Evolutionary conservation across 495 filamentous ascomycete species (phyloP).

Genomic region (Oleoguttula mirabilis): DNA sequence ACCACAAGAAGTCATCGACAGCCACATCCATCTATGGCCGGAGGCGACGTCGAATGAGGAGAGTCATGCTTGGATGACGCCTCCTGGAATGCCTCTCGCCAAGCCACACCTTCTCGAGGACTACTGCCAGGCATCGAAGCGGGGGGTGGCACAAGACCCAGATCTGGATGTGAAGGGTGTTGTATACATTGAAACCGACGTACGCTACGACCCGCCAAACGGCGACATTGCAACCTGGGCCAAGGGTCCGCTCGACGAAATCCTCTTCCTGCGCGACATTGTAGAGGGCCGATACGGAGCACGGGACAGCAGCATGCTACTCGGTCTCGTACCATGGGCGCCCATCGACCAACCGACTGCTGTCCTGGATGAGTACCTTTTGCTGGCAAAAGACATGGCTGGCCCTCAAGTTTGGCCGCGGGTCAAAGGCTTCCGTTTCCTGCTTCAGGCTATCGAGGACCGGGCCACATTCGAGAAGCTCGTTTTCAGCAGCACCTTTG

Average conservation of each 20-base stretch:
- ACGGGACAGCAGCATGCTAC: constrained; percentile 40
- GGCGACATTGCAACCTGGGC: constrained; percentile 37
- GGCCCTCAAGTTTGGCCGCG: constrained; percentile 32
- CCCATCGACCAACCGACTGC: constrained; percentile 49
- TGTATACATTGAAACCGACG: constrained; percentile 73
- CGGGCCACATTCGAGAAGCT: constrained; percentile 33
- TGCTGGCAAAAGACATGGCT: constrained; percentile 29
- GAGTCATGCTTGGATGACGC: constrained; percentile 51
- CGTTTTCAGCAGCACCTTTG: constrained; percentile 48
- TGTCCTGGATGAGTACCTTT: constrained; percentile 23
- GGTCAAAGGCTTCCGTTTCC: constrained; percentile 62
- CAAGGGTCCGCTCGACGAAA: constrained; percentile 54
- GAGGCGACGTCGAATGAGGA: constrained; percentile 41
- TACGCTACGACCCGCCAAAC: constrained; percentile 25
- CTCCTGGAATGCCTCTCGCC: constrained; percentile 42
- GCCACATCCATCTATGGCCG: constrained; percentile 80
- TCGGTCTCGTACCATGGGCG: constrained; percentile 71
- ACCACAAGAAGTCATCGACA: constrained; percentile 76
- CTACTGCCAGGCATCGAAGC: constrained; percentile 9
- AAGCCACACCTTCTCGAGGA: constrained; percentile 41
- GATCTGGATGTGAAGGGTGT: constrained; percentile 44
- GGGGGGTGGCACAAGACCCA: not conserved
- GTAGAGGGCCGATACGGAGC: constrained; percentile 42
- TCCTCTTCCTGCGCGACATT: constrained; percentile 53
- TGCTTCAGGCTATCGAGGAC: constrained; percentile 62